Evolutionary conservation across 1,284 basidiomycete genomes (phyloP).

Genomic region (Trametes polyzona): DNA sequence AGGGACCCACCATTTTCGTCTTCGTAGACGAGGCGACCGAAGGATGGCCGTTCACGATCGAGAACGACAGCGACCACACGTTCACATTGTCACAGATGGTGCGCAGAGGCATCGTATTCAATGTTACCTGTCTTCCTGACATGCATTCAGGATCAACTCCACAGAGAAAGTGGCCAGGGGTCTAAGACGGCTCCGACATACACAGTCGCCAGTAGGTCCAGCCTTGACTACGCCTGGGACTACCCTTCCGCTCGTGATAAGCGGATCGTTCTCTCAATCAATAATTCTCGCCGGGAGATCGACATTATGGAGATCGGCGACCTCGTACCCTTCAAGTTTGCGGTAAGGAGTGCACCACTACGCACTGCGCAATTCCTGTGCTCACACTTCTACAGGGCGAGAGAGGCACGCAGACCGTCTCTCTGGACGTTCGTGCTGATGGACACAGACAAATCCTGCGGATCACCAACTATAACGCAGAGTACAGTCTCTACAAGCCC

Average conservation of each 20-base stretch:
- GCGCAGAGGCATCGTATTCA: slow-evolving; percentile 22
- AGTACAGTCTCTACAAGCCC: slow-evolving; percentile 89
- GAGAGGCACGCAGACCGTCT: slow-evolving; percentile 66
- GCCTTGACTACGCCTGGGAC: slow-evolving; percentile 91
- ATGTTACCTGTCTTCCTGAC: not conserved
- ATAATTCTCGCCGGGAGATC: slow-evolving; percentile 71
- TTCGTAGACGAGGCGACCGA: slow-evolving; percentile 71
- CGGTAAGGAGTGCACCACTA: slow-evolving; percentile 45
- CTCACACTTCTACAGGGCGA: slow-evolving; percentile 52
- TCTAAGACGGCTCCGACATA: slow-evolving; percentile 50
- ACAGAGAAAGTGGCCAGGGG: slow-evolving; percentile 41
- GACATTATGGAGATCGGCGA: slow-evolving; percentile 98
- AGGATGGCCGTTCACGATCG: slow-evolving; percentile 89
- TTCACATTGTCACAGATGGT: slow-evolving; percentile 83
- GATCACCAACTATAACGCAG: slow-evolving; percentile 88
- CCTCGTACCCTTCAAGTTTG: slow-evolving; percentile 88
- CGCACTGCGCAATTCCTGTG: not conserved
- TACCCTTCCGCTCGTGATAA: slow-evolving; percentile 87
- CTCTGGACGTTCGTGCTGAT: slow-evolving; percentile 94
- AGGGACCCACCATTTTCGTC: slow-evolving; percentile 91
- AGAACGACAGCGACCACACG: slow-evolving; percentile 84
- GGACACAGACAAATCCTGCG: slow-evolving; percentile 86
- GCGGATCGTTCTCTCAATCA: slow-evolving; percentile 73
- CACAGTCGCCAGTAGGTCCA: slow-evolving; percentile 60
- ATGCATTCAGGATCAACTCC: slow-evolving; percentile 51